A percentile compares a stretch with the other conserved stretches of the same genome.
These are phyloP conservation scores for Fusarium decemcellulare DNA, from an alignment of 2,329 filamentous ascomycete species.

Conservation along the genomic window DNA sequence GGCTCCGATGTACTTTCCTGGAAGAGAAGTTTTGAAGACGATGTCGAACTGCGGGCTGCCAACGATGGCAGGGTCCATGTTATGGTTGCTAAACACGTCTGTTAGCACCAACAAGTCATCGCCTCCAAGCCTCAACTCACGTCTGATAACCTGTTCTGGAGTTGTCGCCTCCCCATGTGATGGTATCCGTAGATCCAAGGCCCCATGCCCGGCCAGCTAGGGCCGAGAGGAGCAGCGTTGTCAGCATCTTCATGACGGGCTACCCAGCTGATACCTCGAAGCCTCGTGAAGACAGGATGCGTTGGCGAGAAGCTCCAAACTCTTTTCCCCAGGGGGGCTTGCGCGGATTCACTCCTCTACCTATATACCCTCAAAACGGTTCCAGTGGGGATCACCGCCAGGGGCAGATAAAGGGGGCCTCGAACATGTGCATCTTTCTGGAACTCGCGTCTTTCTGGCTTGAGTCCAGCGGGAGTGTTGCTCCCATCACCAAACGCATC, in stretches of 20 bases:
- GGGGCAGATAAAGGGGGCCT: not conserved
- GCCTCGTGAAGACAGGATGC: slow-evolving; percentile 16
- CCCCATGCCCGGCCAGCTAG: slow-evolving; percentile 52
- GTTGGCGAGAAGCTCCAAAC: not conserved
- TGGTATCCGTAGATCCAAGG: slow-evolving; percentile 65
- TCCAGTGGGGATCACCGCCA: not conserved
- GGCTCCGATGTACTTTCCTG: slow-evolving; percentile 65
- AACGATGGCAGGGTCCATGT: slow-evolving; percentile 73
- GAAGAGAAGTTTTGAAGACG: slow-evolving; percentile 66
- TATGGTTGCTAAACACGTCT: slow-evolving; percentile 62
- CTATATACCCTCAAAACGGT: slow-evolving; percentile 29
- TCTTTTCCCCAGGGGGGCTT: not conserved
- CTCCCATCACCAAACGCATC: not conserved
- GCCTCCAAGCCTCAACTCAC: slow-evolving; percentile 50
- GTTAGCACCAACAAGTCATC: not conserved
- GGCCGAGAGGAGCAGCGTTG: slow-evolving; percentile 49
- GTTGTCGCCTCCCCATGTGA: slow-evolving; percentile 73
- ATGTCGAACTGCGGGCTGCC: slow-evolving; percentile 68
- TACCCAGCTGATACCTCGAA: slow-evolving; percentile 3
- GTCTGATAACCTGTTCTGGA: slow-evolving; percentile 67
- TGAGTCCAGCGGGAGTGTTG: no score
- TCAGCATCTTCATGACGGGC: slow-evolving; percentile 44
- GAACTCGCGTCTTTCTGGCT: not conserved
- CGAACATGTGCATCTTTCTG: no score
- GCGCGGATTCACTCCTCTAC: not conserved